Evolutionary conservation across 495 filamentous ascomycete species (phyloP), one percentile per base, ranked within the genome.

Genomic region (Neurospora hispaniola): DNA sequence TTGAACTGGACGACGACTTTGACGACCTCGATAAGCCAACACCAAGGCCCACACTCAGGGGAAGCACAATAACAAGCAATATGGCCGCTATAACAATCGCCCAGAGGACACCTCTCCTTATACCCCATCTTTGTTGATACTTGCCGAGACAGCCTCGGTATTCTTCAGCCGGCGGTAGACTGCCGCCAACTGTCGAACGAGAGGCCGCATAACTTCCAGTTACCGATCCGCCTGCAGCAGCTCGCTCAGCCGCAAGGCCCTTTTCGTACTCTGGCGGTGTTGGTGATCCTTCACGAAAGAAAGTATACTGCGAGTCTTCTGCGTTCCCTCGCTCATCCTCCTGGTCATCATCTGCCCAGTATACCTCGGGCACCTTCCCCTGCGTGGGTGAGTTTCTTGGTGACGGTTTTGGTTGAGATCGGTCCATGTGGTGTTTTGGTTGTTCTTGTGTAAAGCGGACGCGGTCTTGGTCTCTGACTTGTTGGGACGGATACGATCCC

Each of bases 41-140:
- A 0, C 82, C 80, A 4, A 84, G 75, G 0, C 84, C 84, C 9
- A 83, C 78, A 0, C 83, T 81, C 11, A 86, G 75, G 8, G 79
- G 80, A 18, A 85, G 42, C 44, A 76, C 69, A 11, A 85, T 46
- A 11, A 83, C 11, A 10, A 84, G 41, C 23, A 75, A 35, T n/a
- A 81, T 69, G 14, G 76, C 74, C 10, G 76, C 74, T 10, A 38
- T 69, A 10, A 76, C 16, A 8, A 82, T 11, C 0, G 79, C 27
- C 78, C 79, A 81, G 71, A 82, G 79, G 10, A 80, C 71, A 27
- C 71, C 73, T 73, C 70, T 73, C 77, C 69, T 71, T 79, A 66
- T 8, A 3, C 54, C 54, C 54, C 54, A 66, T 66, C 27, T 66
- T 18, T 66, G 54, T 66, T 66, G 54, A 66, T 66, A 38, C 7